Evolutionary conservation across 352 stramenopile genomes (phyloP).

Genomic region (Globisporangium camurandrum): DNA sequence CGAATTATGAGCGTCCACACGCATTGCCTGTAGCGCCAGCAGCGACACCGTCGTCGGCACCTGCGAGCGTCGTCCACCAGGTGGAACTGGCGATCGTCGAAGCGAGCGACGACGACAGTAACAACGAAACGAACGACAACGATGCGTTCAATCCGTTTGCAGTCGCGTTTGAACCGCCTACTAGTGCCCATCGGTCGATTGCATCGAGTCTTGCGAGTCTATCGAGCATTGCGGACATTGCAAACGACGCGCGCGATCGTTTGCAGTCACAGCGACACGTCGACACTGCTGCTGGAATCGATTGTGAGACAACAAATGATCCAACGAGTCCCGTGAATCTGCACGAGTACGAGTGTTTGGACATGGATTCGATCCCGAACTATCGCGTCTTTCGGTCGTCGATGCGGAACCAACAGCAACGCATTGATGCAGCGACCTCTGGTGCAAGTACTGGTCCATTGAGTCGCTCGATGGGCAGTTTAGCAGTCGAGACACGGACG

Average conservation of each 20-base stretch:
- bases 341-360: slow-evolving; percentile 63
- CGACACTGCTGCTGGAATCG: neutral
- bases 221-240: slow-evolving; percentile 8
- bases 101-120: neutral
- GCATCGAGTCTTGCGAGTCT: slow-evolving; percentile 27
- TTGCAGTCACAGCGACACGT: neutral
- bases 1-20: too few species aligned
- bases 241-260: slow-evolving; percentile 2
- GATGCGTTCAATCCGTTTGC: slow-evolving; percentile 70
- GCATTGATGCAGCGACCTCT: slow-evolving; percentile 4
- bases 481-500: too few species aligned
- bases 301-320: too few species aligned
- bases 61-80: neutral
- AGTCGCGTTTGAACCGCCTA: slow-evolving; percentile 30
- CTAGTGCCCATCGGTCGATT: slow-evolving; percentile 13
- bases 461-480: too few species aligned
- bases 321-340: slow-evolving; percentile 38
- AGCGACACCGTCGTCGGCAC: neutral
- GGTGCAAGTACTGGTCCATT: too few species aligned
- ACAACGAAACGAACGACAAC: slow-evolving; percentile 37
- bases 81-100: slow-evolving; percentile 1
- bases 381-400: slow-evolving; percentile 65
- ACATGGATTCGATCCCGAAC: slow-evolving; percentile 66
- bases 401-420: slow-evolving; percentile 5
- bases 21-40: too few species aligned